Percentiles rank a stretch among this genome's conserved stretches.
These are phyloP conservation scores for Zanthoxylum bungeanum DNA, from an alignment of 345 rosid species.

Conservation along the genomic window DNA sequence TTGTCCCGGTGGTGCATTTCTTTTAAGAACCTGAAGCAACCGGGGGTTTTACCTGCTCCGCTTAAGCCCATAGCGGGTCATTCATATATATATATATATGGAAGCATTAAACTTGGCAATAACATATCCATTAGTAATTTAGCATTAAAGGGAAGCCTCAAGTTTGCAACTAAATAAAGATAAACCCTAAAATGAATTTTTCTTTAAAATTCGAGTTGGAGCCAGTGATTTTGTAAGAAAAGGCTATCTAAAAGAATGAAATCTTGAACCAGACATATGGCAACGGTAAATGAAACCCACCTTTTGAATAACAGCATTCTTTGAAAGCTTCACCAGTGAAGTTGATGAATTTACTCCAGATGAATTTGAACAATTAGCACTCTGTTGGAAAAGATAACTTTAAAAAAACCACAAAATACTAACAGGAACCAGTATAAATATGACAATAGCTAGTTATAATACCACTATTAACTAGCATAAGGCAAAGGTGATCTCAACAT, in stretches of 20 bases:
- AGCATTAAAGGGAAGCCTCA: not conserved
- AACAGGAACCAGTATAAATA: not conserved
- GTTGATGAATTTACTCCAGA: slow-evolving; percentile 24
- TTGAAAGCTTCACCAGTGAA: slow-evolving; percentile 36
- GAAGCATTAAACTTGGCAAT: not conserved
- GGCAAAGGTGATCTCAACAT: not conserved
- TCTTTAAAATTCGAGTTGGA: not conserved
- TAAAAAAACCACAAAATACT: not conserved
- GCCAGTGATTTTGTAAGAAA: too few relatives aligned
- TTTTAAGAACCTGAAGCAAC: too few relatives aligned
- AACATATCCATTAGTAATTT: not conserved
- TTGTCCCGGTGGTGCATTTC: too few relatives aligned
- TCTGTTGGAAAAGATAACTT: slow-evolving; percentile 31
- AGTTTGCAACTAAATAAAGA: not conserved
- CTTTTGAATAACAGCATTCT: slow-evolving; percentile 52
- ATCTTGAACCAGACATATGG: not conserved
- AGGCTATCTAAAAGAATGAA: not conserved
- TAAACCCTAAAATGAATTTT: not conserved
- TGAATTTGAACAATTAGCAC: slow-evolving; percentile 24
- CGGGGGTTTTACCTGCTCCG: too few relatives aligned
- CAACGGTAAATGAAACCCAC: slow-evolving; percentile 29
- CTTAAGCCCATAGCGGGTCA: too few relatives aligned
- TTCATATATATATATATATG: too few relatives aligned
- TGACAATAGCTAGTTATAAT: too few relatives aligned
- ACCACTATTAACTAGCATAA: too few relatives aligned